phyloP scores from a whole-genome alignment of 768 basidiomycete species.

The Lentinula sp. region DNA sequence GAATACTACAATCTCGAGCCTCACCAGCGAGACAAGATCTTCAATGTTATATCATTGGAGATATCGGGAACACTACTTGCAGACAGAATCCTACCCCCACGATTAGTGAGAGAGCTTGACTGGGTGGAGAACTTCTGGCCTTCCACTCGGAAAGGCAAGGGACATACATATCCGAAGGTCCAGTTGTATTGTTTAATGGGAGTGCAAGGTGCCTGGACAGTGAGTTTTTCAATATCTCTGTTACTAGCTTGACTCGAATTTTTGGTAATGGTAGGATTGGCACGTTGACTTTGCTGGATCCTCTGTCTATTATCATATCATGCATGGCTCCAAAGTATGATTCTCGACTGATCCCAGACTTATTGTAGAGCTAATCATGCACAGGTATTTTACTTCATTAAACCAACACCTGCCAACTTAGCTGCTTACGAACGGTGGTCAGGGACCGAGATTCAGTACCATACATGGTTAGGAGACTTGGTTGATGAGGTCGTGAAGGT shows the following conservation, averaged over 20 bases:
- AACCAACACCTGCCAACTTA: slow-evolving; percentile 80
- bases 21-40: slow-evolving; percentile 72
- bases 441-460: slow-evolving; percentile 82
- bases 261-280: slow-evolving; percentile 71
- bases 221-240: slow-evolving; percentile 29
- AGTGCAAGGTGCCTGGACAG: slow-evolving; percentile 90
- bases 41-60: slow-evolving; percentile 94
- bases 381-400: slow-evolving; percentile 94
- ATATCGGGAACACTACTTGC: slow-evolving; percentile 82
- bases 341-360: neutral
- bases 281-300: slow-evolving; percentile 98
- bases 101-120: slow-evolving; percentile 81
- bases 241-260: neutral
- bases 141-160: slow-evolving; percentile 61
- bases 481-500: slow-evolving; percentile 89
- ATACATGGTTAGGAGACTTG: slow-evolving; percentile 88
- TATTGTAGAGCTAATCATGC: neutral
- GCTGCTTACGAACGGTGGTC: slow-evolving; percentile 93
- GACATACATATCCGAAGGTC: slow-evolving; percentile 83
- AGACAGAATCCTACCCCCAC: slow-evolving; percentile 75
- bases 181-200: slow-evolving; percentile 98
- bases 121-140: slow-evolving; percentile 99
- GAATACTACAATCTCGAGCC: slow-evolving; percentile 74
- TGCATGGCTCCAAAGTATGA: slow-evolving; percentile 74
- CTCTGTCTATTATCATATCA: slow-evolving; percentile 95